Evolutionary conservation across 306 rosid species (phyloP), one percentile per base, ranked within the genome.

Genomic region (Hippophae tibetana): DNA sequence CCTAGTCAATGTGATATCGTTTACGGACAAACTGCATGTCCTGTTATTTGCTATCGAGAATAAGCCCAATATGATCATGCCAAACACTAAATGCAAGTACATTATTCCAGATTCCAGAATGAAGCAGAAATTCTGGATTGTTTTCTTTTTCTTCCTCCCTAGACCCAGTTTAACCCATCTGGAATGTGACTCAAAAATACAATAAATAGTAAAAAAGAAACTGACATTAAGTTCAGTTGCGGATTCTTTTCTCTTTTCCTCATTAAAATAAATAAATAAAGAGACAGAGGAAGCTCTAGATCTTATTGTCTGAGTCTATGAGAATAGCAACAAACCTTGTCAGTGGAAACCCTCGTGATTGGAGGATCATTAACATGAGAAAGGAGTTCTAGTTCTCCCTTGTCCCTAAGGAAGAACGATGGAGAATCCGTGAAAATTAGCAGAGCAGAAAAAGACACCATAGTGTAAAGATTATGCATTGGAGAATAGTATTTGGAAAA

Each of bases 251-350:
- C 38, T 27, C 38, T 27, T 27, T 27, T 27, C 58, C 44, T 10
- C 53, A 54, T 50, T 40, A 57, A 13, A 13, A 41, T 57, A 48
- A 53, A 40, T 18, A n/a, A 50, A 8, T 18, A 41, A 25, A 7
- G 18, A 41, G 25, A 62, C 18, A 54, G n/a, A 42, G 13, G 25
- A 45, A 43, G 47, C 48, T 13, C 57, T 62, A 53, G 58, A 13
- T 18, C 13, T 12, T 47, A 49, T 26, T 23, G 52, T 18, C 43
- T 47, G 54, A 74, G 51, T 23, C 43, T 18, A 40, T 47, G 54
- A 74, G 51, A 67, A 6, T 47, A 77, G 65, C 2, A 55, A 77
- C 82, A 63, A 69, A 90, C 97, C 96, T 81, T 72, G 58, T 85
- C 76, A 5, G 95, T 79, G 54, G 98, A 79, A 62, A 85, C 81